Percentiles rank a stretch among this genome's conserved stretches.
Evolutionary conservation across 768 basidiomycete genomes (phyloP).

Genomic region (Phlebiopsis flavidoalba): DNA sequence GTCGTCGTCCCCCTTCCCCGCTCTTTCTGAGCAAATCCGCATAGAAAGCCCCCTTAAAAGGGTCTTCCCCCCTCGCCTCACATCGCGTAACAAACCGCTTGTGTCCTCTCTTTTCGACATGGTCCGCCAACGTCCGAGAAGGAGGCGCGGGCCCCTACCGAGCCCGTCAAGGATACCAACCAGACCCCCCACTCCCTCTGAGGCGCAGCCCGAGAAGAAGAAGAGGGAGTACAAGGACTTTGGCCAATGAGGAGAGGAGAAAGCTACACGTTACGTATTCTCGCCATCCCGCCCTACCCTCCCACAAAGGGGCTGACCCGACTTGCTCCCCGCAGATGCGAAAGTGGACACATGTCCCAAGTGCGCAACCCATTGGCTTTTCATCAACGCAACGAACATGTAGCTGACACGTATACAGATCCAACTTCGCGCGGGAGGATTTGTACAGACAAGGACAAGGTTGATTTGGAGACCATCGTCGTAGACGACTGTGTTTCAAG

Average conservation of each 20-base stretch:
- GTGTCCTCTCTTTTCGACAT: conserved; percentile 22
- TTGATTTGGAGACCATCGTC: conserved; percentile 95
- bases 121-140: conserved; percentile 52
- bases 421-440: conserved; percentile 87
- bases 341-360: conserved; percentile 83
- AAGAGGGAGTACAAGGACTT: conserved; percentile 90
- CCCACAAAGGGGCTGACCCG: conserved; percentile 13
- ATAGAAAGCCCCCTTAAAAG: conserved; percentile 9
- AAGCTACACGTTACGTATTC: conserved; percentile 58
- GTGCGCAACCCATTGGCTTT: conserved; percentile 26
- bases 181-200: conserved; percentile 26
- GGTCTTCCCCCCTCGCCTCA: conserved; percentile 18
- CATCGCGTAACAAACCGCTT: conserved; percentile 14
- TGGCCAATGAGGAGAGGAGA: conserved; percentile 57
- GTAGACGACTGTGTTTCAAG: conserved; percentile 96
- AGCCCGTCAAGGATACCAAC: conserved; percentile 34
- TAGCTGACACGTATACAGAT: conserved; percentile 37
- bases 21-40: conserved; percentile 12
- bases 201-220: conserved; percentile 33
- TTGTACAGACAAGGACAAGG: conserved; percentile 98
- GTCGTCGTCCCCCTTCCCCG: conserved; percentile 10
- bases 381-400: not conserved
- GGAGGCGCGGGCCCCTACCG: conserved; percentile 55
- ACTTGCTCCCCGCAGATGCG: conserved; percentile 50
- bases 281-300: not conserved